phyloP scores from a whole-genome alignment of 257 asterid genomes.

The Solanum appendiculatum region DNA sequence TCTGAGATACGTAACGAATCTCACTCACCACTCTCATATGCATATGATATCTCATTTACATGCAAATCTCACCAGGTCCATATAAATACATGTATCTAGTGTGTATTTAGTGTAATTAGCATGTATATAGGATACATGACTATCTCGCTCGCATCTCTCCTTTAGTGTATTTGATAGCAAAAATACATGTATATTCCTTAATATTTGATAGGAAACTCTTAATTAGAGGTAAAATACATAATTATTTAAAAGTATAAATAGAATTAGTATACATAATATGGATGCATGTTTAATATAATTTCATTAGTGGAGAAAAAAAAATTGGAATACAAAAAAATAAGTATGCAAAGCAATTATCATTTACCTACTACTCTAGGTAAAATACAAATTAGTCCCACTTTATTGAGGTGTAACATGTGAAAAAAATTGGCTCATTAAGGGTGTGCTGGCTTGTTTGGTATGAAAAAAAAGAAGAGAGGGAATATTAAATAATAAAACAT shows the following conservation, averaged over 20 bases:
- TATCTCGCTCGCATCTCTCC: background rate
- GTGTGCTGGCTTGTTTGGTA: background rate
- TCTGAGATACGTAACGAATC: background rate
- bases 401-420: background rate
- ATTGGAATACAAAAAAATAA: background rate
- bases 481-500: too few relatives aligned
- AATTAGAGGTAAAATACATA: too few relatives aligned
- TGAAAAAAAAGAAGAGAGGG: background rate
- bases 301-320: background rate
- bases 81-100: too few relatives aligned
- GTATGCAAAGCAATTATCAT: background rate
- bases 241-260: too few relatives aligned
- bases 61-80: background rate
- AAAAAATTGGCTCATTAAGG: background rate
- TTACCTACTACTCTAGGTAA: background rate
- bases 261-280: too few relatives aligned
- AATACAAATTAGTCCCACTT: background rate
- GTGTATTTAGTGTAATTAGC: too few relatives aligned
- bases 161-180: background rate
- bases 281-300: background rate
- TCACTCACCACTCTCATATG: background rate
- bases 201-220: too few relatives aligned
- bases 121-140: background rate
- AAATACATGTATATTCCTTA: too few relatives aligned
- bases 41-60: rapidly evolving